phyloP scores from a whole-genome alignment of 2,329 filamentous ascomycete genomes.

The Diaporthe humulicola region DNA sequence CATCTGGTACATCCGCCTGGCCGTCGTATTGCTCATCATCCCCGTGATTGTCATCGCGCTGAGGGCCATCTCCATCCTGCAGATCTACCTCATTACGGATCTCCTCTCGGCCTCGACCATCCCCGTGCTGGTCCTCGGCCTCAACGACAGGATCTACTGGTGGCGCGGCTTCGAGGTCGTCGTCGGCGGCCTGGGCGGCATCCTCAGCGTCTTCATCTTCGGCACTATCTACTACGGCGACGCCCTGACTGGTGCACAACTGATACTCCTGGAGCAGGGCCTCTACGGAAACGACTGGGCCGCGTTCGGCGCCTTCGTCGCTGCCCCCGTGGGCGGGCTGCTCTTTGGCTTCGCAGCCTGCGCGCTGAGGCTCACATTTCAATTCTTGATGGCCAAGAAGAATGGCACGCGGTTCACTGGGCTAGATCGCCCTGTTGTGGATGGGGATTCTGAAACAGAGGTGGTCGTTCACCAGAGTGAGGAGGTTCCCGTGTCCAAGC shows the following conservation, averaged over 20 bases:
- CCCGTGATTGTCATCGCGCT: slow-evolving; percentile 82
- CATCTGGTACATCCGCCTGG: slow-evolving; percentile 78
- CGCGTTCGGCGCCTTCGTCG: slow-evolving; percentile 85
- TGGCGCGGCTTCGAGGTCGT: slow-evolving; percentile 87
- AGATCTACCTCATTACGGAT: slow-evolving; percentile 87
- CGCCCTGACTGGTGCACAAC: slow-evolving; percentile 71
- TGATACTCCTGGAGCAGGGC: slow-evolving; percentile 80
- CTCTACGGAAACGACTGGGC: slow-evolving; percentile 85
- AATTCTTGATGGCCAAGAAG: slow-evolving; percentile 69
- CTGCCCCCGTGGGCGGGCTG: slow-evolving; percentile 81
- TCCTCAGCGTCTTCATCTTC: slow-evolving; percentile 85
- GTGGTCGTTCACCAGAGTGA: slow-evolving; percentile 44
- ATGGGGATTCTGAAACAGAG: slow-evolving; percentile 25
- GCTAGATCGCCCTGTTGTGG: slow-evolving; percentile 67
- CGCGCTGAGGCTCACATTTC: slow-evolving; percentile 68
- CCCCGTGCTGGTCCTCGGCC: slow-evolving; percentile 80
- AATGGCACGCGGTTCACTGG: slow-evolving; percentile 75
- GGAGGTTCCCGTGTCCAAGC: slow-evolving; percentile 48
- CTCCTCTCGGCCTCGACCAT: slow-evolving; percentile 83
- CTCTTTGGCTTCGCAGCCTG: slow-evolving; percentile 78
- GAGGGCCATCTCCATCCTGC: slow-evolving; percentile 79
- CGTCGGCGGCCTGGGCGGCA: slow-evolving; percentile 80
- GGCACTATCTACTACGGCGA: slow-evolving; percentile 83
- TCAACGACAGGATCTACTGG: slow-evolving; percentile 76
- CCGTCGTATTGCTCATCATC: slow-evolving; percentile 79